These are phyloP conservation scores for Apiospora phragmitis DNA, from an alignment of 2,329 filamentous ascomycete genomes.

Conservation along the genomic window DNA sequence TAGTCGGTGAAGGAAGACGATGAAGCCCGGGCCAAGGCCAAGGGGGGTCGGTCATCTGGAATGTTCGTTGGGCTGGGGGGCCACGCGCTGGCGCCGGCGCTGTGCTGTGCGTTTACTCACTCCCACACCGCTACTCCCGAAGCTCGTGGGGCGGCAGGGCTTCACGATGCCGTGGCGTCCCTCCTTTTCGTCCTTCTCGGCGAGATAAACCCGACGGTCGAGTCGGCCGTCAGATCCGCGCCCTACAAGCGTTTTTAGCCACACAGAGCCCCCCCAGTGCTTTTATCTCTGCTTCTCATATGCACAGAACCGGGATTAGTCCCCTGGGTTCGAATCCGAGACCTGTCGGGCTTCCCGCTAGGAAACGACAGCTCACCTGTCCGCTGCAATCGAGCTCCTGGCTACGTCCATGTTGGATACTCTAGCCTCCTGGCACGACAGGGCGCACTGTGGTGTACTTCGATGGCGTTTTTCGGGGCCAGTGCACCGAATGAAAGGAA, in stretches of 20 bases:
- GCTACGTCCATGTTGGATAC: neutral
- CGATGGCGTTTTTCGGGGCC: neutral
- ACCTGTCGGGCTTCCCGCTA: neutral
- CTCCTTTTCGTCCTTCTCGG: neutral
- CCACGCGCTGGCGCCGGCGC: neutral
- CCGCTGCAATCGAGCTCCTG: neutral
- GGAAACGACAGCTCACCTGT: slow-evolving; percentile 6
- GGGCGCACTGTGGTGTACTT: slow-evolving; percentile 1
- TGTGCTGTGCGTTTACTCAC: neutral
- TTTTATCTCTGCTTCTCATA: neutral
- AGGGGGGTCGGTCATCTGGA: neutral
- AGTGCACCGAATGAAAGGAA: neutral
- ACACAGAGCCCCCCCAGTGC: neutral
- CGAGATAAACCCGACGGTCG: neutral
- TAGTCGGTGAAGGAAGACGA: slow-evolving; percentile 2
- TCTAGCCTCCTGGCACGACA: neutral
- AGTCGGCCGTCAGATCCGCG: neutral
- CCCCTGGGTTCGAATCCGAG: neutral
- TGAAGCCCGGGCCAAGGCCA: neutral
- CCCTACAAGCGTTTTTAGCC: neutral
- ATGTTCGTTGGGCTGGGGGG: neutral
- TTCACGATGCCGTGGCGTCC: slow-evolving; percentile 4
- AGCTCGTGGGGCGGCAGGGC: neutral
- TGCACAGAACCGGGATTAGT: neutral
- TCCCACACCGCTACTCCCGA: slow-evolving; percentile 3